A percentile compares a stretch with the other conserved stretches of the same genome.
Evolutionary conservation across 495 filamentous ascomycete species (phyloP).

Genomic region (Penicillium arizonense): DNA sequence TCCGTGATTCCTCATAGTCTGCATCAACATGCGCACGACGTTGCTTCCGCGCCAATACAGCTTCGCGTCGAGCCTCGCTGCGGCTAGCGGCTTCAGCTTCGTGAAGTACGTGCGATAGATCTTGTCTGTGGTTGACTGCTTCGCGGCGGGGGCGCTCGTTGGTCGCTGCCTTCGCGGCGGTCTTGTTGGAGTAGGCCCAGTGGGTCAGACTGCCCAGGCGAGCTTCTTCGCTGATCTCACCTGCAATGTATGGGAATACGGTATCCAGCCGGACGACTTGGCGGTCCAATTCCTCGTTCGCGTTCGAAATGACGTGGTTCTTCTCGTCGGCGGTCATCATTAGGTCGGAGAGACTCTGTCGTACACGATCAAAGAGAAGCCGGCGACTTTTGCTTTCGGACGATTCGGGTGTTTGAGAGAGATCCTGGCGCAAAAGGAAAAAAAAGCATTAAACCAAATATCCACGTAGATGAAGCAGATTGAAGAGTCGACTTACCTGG

Average conservation of each 20-base stretch:
- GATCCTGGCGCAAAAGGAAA: conserved; percentile 23
- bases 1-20: conserved; percentile 70
- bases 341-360: conserved; percentile 67
- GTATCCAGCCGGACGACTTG: conserved; percentile 81
- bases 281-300: conserved; percentile 82
- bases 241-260: conserved; percentile 77
- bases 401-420: conserved; percentile 32
- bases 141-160: conserved; percentile 75
- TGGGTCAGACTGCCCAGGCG: conserved; percentile 87
- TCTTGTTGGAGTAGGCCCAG: conserved; percentile 93
- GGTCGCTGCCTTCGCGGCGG: conserved; percentile 57
- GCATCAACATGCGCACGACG: conserved; percentile 68
- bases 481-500: conserved; percentile 20
- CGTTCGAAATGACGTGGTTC: conserved; percentile 88
- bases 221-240: conserved; percentile 91
- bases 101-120: conserved; percentile 55
- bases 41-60: conserved; percentile 68
- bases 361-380: conserved; percentile 62
- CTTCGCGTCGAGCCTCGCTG: conserved; percentile 79
- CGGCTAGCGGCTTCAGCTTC: conserved; percentile 75
- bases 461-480: background rate
- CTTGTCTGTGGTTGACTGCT: conserved; percentile 63
- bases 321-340: conserved; percentile 91
- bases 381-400: conserved; percentile 52
- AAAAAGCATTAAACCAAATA: conserved; percentile 4